Percentiles rank a stretch among this genome's conserved stretches.
Evolutionary conservation across 225 moss, liverwort and hornwort species (phyloP).

Genomic region (Climacium dendroides): DNA sequence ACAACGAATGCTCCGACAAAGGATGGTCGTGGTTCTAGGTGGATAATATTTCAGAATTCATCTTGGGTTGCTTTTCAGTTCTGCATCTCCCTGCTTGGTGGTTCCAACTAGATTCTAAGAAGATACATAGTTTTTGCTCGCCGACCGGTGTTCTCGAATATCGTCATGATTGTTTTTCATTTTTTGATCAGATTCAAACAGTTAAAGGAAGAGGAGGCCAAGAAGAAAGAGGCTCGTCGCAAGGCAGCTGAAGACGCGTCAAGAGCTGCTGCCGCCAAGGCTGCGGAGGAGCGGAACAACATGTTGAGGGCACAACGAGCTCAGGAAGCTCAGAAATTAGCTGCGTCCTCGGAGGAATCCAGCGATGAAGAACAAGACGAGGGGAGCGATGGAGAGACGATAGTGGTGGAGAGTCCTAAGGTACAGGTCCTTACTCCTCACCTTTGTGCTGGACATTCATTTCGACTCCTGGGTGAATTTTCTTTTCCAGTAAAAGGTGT

Average conservation of each 20-base stretch:
- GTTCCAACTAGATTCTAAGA: neutral
- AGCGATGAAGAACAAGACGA: conserved; percentile 20
- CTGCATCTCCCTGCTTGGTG: neutral
- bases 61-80: neutral
- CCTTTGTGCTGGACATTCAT: neutral
- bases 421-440: neutral
- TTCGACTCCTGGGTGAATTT: neutral
- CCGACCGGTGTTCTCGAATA: neutral
- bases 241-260: conserved; percentile 42
- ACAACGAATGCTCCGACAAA: conserved; percentile 8
- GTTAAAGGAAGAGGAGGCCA: conserved; percentile 46
- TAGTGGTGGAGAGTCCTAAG: neutral
- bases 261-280: conserved; percentile 27
- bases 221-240: conserved; percentile 49
- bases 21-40: conserved; percentile 61
- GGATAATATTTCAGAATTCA: neutral
- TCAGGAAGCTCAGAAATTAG: conserved; percentile 14
- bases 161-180: neutral
- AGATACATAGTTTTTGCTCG: neutral
- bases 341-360: conserved; percentile 2
- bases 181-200: conserved; percentile 19
- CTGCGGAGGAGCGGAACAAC: conserved; percentile 32
- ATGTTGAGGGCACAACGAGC: conserved; percentile 39
- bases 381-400: conserved; percentile 10
- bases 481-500: neutral